Percentiles rank a stretch among this genome's conserved stretches.
These are phyloP conservation scores for Endothia cerciana DNA, from an alignment of 2,329 filamentous ascomycete genomes.

Conservation along the genomic window DNA sequence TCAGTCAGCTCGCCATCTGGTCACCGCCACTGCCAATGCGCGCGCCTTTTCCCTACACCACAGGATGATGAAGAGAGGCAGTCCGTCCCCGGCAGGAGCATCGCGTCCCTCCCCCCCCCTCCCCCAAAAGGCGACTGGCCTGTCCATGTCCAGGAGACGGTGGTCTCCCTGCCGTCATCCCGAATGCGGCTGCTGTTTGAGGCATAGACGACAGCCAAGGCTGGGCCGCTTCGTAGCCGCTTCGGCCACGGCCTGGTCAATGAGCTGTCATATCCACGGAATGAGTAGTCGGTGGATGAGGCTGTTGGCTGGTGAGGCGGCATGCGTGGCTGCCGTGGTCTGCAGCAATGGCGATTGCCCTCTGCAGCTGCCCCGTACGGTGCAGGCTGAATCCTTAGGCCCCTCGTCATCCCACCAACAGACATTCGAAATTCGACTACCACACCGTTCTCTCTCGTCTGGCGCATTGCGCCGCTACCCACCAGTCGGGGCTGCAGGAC, in stretches of 20 bases:
- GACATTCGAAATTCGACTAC: too few relatives aligned
- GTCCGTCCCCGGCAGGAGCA: neutral
- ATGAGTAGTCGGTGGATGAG: neutral
- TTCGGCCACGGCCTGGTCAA: neutral
- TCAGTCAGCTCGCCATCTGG: neutral
- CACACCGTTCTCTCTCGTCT: neutral
- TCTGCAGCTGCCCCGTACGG: neutral
- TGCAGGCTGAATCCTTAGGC: constrained; percentile 9
- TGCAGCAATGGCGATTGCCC: neutral
- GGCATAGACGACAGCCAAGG: constrained; percentile 20
- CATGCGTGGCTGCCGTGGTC: neutral
- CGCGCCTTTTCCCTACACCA: neutral
- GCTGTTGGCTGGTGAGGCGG: constrained; percentile 5
- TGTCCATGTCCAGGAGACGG: neutral
- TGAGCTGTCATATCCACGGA: neutral
- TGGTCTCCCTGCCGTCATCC: constrained; percentile 16
- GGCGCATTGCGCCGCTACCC: neutral
- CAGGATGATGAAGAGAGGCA: neutral
- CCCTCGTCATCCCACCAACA: constrained; percentile 2
- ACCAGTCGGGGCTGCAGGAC: neutral
- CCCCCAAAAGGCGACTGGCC: constrained; percentile 5
- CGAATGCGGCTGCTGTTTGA: constrained; percentile 24
- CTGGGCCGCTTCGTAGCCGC: neutral
- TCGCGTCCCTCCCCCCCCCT: neutral
- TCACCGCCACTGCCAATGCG: constrained; percentile 22